Percentiles rank a stretch among this genome's conserved stretches.
These are phyloP conservation scores for Dactylellina haptotyla DNA, from an alignment of 2,329 filamentous ascomycete species.

Conservation along the genomic window DNA sequence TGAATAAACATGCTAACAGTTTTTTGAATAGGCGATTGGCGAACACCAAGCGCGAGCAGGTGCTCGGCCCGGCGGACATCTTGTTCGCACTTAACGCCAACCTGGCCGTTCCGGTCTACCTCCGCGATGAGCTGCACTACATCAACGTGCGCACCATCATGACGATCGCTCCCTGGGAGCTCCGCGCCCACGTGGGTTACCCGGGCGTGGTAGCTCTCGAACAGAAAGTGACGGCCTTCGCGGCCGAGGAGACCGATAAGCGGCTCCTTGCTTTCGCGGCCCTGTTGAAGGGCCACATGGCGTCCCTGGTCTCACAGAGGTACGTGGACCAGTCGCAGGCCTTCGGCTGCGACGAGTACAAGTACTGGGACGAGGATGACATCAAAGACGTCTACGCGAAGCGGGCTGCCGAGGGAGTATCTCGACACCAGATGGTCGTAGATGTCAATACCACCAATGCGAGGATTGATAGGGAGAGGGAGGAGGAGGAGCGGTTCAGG, in stretches of 20 bases:
- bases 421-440: neutral
- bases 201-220: neutral
- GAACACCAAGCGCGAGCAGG: slow-evolving; percentile 33
- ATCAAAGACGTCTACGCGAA: slow-evolving; percentile 21
- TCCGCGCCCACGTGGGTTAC: slow-evolving; percentile 21
- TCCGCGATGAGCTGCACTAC: slow-evolving; percentile 45
- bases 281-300: slow-evolving; percentile 5
- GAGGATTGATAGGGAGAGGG: slow-evolving; percentile 19
- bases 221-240: neutral
- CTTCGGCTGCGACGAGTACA: slow-evolving; percentile 42
- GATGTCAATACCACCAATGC: slow-evolving; percentile 1
- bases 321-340: slow-evolving; percentile 6
- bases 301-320: neutral
- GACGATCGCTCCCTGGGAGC: slow-evolving; percentile 39
- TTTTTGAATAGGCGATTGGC: slow-evolving; percentile 10
- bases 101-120: slow-evolving; percentile 23
- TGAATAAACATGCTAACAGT: slow-evolving; percentile 6
- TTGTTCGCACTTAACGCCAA: slow-evolving; percentile 8
- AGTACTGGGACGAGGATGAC: slow-evolving; percentile 43
- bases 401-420: slow-evolving; percentile 10
- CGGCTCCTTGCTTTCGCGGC: slow-evolving; percentile 28
- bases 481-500: slow-evolving; percentile 14
- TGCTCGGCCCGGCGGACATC: slow-evolving; percentile 14
- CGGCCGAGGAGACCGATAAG: slow-evolving; percentile 11
- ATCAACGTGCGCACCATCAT: slow-evolving; percentile 49